Evolutionary conservation across 805 yeast genomes (phyloP), one percentile per base, ranked within the genome.

Genomic region (Schizosaccharomyces octosporus): DNA sequence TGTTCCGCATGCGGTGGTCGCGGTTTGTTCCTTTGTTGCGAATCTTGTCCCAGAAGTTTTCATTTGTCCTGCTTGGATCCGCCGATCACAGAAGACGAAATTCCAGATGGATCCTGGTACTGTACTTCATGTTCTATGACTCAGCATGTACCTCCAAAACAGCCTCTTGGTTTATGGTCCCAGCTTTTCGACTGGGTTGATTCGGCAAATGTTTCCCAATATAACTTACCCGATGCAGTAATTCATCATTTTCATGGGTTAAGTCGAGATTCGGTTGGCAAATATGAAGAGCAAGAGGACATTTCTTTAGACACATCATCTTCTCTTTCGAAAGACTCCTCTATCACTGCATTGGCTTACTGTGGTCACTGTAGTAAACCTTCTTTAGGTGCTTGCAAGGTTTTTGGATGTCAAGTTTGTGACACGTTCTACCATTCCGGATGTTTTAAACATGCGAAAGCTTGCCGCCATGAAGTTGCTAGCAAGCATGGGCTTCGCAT

Each of bases 1-100:
- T 90, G 98, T 68, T 75, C 85, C n/a, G 77, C 93, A 0, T 90
- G 98, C 73, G 89, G 94, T 1, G 86, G 87, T 32, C 75, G 88
- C 0, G 98, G 98, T 13, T 77, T 85, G 32, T 88, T 90, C 66
- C 75, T 90, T 29, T 93, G 97, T 72, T 90, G 98, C 72, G 98
- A 90, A 66, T 77, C 85, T 1, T 90, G 98, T 71, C 96, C 97
- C 0, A 78, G 78, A 66, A 85, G 95, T 1, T 93, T 90, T 72
- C 98, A 90, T 69, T 87, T 93, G 68, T 76, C 85, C 4, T 90
- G 98, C 70, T 79, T 90, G 63, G 84, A 86, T 67, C 97, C 97
- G 2, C 97, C 98, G 0, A 72, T 83, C 42, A 87, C 84, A 66
- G 87, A 84, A 54, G 76, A 78, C 60, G 69, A 77, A 48, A 72